These are phyloP conservation scores for Lentithecium fluviatile DNA, from an alignment of 495 filamentous ascomycete species.

Conservation along the genomic window DNA sequence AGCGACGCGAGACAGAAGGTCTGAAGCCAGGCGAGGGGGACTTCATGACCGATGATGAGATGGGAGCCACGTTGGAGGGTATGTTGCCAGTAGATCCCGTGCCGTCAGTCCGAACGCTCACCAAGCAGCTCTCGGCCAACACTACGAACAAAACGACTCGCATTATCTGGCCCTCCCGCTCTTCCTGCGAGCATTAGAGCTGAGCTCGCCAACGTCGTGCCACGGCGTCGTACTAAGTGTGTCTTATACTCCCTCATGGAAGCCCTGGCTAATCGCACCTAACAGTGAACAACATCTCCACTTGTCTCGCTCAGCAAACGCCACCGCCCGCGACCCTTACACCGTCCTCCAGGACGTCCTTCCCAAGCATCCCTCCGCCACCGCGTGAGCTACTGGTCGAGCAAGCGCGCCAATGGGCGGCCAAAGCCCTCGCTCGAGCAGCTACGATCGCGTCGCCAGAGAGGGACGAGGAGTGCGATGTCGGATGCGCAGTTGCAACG, in stretches of 20 bases:
- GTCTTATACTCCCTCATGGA: slow-evolving; percentile 19
- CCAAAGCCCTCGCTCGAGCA: slow-evolving; percentile 66
- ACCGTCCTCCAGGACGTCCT: slow-evolving; percentile 10
- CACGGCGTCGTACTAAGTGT: slow-evolving; percentile 72
- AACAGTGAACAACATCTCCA: slow-evolving; percentile 70
- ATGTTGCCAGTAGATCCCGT: slow-evolving; percentile 31
- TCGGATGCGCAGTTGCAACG: slow-evolving; percentile 79
- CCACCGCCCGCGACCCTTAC: slow-evolving; percentile 42
- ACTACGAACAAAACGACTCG: slow-evolving; percentile 66
- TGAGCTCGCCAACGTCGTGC: slow-evolving; percentile 58
- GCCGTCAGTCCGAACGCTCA: slow-evolving; percentile 11
- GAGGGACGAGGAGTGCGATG: slow-evolving; percentile 78
- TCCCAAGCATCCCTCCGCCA: slow-evolving; percentile 22
- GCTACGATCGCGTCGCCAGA: slow-evolving; percentile 55
- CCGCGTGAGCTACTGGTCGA: slow-evolving; percentile 55
- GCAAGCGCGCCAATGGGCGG: slow-evolving; percentile 69
- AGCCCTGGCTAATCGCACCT: neutral
- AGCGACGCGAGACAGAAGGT: slow-evolving; percentile 63
- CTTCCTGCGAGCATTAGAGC: slow-evolving; percentile 75
- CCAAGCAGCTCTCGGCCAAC: slow-evolving; percentile 62
- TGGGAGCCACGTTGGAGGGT: slow-evolving; percentile 70
- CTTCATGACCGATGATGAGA: slow-evolving; percentile 71
- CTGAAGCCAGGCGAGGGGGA: slow-evolving; percentile 62
- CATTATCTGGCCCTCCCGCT: slow-evolving; percentile 82
- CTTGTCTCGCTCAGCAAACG: slow-evolving; percentile 63